Conservation (phyloP, 805 yeast species). For the Metschnikowia picachoensis region DNA sequence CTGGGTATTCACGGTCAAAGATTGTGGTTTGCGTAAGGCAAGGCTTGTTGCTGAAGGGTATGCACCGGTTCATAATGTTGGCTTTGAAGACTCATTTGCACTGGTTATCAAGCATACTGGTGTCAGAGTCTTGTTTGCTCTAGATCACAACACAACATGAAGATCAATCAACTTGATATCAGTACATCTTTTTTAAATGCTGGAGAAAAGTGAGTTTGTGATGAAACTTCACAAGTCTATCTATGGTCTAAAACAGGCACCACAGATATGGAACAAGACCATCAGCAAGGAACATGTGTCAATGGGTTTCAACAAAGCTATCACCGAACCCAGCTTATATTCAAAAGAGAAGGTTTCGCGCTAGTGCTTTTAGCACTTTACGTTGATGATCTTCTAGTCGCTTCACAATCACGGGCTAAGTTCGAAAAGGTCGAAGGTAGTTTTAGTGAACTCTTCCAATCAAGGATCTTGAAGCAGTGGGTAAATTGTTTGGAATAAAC, state of each 20-base stretch:
- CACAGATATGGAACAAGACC: constrained; percentile 1
- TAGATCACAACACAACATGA: too few species aligned
- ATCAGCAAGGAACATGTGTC: neutral
- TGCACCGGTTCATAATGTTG: too few species aligned
- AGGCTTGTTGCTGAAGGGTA: too few species aligned
- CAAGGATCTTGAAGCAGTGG: neutral
- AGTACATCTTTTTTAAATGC: too few species aligned
- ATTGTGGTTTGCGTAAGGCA: too few species aligned
- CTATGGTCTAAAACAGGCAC: constrained; percentile 1
- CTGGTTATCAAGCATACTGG: too few species aligned
- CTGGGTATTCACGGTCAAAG: too few species aligned
- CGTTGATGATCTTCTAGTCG: neutral
- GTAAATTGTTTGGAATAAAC: constrained; percentile 1
- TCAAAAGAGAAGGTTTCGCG: neutral
- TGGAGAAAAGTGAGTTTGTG: neutral
- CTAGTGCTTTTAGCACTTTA: neutral
- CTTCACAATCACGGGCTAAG: neutral
- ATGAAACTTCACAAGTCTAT: neutral
- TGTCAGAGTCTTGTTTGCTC: too few species aligned
- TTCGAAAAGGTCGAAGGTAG: neutral
- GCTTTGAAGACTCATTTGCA: too few species aligned
- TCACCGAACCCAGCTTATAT: neutral
- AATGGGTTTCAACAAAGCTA: neutral
- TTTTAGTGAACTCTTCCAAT: neutral
- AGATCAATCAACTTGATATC: too few species aligned